Conservation (phyloP, 2,329 filamentous ascomycete genomes). For the Talaromyces atroroseus region DNA sequence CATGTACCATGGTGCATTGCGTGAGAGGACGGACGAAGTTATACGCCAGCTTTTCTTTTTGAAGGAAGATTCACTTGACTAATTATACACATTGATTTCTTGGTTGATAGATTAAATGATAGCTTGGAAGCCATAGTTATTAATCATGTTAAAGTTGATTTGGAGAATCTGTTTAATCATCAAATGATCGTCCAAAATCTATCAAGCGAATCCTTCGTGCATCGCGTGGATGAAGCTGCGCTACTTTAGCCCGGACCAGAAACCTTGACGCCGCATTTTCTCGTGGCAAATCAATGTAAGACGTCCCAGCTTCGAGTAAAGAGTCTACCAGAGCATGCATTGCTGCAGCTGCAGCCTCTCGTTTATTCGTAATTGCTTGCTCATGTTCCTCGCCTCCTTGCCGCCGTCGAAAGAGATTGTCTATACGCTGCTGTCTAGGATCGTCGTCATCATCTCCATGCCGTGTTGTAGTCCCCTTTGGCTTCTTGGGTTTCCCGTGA, state of each 20-base stretch:
- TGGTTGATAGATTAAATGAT: background rate
- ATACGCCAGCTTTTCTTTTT: slow-evolving; percentile 69
- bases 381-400: slow-evolving; percentile 24
- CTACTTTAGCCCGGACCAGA: slow-evolving; percentile 50
- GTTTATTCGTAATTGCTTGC: slow-evolving; percentile 31
- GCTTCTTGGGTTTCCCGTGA: slow-evolving; percentile 44
- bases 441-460: slow-evolving; percentile 27
- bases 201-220: slow-evolving; percentile 48
- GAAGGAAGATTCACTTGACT: slow-evolving; percentile 64
- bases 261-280: slow-evolving; percentile 52
- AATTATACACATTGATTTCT: slow-evolving; percentile 10
- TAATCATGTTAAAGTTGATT: background rate
- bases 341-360: slow-evolving; percentile 45
- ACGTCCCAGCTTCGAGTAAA: slow-evolving; percentile 42
- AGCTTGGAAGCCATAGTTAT: background rate
- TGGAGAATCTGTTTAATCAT: slow-evolving; percentile 15
- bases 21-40: slow-evolving; percentile 68
- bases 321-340: slow-evolving; percentile 44
- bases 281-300: slow-evolving; percentile 44
- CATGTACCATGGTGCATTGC: slow-evolving; percentile 80
- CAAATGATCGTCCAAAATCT: slow-evolving; percentile 45
- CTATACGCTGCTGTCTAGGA: slow-evolving; percentile 45
- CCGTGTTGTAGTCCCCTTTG: slow-evolving; percentile 21
- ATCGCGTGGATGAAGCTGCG: slow-evolving; percentile 52
- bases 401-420: slow-evolving; percentile 42